These are phyloP conservation scores for Claviceps sp. DNA, from an alignment of 2,329 filamentous ascomycete species.

Conservation along the genomic window DNA sequence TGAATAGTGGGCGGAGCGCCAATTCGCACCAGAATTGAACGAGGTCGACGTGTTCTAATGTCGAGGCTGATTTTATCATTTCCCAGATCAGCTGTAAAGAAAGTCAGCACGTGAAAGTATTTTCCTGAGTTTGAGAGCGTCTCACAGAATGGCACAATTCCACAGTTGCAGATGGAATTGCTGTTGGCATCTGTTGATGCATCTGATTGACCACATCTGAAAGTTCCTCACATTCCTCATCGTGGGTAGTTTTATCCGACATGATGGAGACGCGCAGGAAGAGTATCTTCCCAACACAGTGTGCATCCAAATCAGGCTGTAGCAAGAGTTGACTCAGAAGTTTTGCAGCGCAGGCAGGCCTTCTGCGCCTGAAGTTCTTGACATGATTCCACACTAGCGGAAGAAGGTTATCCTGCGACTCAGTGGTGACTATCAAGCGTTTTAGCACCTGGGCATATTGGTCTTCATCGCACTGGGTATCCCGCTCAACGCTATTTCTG, in stretches of 20 bases:
- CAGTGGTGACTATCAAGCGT: conserved; percentile 45
- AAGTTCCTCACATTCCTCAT: conserved; percentile 11
- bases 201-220: conserved; percentile 21
- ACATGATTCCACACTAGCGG: conserved; percentile 55
- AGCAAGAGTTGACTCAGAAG: conserved; percentile 52
- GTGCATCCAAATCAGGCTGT: conserved; percentile 37
- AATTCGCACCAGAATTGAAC: conserved; percentile 60
- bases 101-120: conserved; percentile 6
- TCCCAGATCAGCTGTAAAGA: conserved; percentile 63
- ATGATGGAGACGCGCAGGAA: conserved; percentile 56
- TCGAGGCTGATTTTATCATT: conserved; percentile 47
- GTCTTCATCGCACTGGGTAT: conserved; percentile 21
- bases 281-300: conserved; percentile 56
- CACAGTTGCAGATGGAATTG: conserved; percentile 46
- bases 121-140: not conserved
- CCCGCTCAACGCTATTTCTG: conserved; percentile 31
- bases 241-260: conserved; percentile 29
- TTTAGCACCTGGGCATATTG: conserved; percentile 40
- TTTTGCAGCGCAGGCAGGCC: conserved; percentile 30
- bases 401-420: conserved; percentile 50
- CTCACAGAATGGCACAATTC: conserved; percentile 54
- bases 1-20: conserved; percentile 54
- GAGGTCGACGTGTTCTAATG: conserved; percentile 34
- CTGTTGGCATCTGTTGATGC: conserved; percentile 26
- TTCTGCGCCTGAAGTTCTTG: conserved; percentile 45